phyloP scores from a whole-genome alignment of 192 early-diverging fungal genomes.

The Chytriomyces sp. region DNA sequence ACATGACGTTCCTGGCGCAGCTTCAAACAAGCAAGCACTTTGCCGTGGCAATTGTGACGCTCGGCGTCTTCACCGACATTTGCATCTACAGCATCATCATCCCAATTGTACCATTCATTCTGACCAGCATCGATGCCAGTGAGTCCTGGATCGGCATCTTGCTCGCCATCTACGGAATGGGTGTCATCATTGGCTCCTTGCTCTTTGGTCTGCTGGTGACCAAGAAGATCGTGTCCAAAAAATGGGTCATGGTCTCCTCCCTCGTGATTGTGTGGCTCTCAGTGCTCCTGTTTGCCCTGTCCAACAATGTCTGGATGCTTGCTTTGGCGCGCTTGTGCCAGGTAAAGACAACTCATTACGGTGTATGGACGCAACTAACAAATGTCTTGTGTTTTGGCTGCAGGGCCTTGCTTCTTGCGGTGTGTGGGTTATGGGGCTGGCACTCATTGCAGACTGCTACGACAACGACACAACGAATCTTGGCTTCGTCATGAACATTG shows the following conservation, averaged over 20 bases:
- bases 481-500: conserved; percentile 34
- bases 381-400: too few species aligned
- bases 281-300: conserved; percentile 31
- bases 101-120: conserved; percentile 36
- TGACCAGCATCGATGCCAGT: conserved; percentile 12
- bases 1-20: background rate
- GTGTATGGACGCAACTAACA: too few species aligned
- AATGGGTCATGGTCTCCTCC: conserved; percentile 27
- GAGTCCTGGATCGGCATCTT: conserved; percentile 32
- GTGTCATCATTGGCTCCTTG: conserved; percentile 33
- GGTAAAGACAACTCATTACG: background rate
- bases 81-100: conserved; percentile 35
- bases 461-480: conserved; percentile 17
- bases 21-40: conserved; percentile 21
- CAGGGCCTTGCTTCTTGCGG: conserved; percentile 34
- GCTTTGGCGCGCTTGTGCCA: conserved; percentile 18
- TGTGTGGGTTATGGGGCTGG: conserved; percentile 40
- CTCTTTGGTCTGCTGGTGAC: conserved; percentile 27
- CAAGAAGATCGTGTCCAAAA: conserved; percentile 14
- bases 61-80: conserved; percentile 37
- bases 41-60: conserved; percentile 19
- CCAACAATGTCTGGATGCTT: conserved; percentile 24
- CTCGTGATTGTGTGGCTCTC: conserved; percentile 15
- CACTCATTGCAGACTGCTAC: conserved; percentile 34
- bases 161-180: conserved; percentile 34